Base-by-base conservation (phyloP, 2,329 filamentous ascomycete genomes). In the Beauveria australis region DNA sequence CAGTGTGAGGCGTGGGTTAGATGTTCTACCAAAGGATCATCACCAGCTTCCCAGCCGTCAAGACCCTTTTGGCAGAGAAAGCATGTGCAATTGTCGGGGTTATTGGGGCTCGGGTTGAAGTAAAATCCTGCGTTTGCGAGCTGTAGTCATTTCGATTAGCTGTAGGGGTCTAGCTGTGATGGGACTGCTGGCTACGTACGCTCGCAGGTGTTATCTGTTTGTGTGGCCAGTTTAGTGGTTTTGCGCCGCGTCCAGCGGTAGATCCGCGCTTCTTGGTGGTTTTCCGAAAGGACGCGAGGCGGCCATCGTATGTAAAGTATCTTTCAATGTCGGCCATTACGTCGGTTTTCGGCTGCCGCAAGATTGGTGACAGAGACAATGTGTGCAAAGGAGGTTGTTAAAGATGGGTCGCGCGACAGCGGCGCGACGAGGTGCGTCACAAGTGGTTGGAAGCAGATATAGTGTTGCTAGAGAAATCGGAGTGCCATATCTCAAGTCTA, bases 41-140 rank as follows among this genome's bases (percentile, higher is more conserved):
- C 94, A 24, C 87, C 85, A 44, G 87, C 81, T 68, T 97, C 93
- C 94, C 94, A 99, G 62, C 92, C 92, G 71, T 95, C 92, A 14
- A 99, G 81, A 60, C 87, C 85, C 71, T 91, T 89, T 64, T 85
- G 79, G 76, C 94, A 99, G 43, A 92, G 80, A 73, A 95, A 97
- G 73, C 94, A 99, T 66, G 85, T 83, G 53, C 90, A 90, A 73
- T 97, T 97, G 73, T 99, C 94, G 43, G 87, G 87, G 69, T 86
- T 89, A 52, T 84, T 81, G 56, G 84, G 79, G 16, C 83, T 85
- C 2, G 94, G 93, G 63, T 87, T 84, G 76, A 91, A 97, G 76
- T 88, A 94, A 76, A 99, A 96, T 43, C 94, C 94, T 61, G 94
- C 93, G 69, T 84, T 86, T 5, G 94, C 93, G 68, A 99, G 87